Base-by-base conservation (phyloP, 257 asterid species). In the Asclepias syriaca region DNA sequence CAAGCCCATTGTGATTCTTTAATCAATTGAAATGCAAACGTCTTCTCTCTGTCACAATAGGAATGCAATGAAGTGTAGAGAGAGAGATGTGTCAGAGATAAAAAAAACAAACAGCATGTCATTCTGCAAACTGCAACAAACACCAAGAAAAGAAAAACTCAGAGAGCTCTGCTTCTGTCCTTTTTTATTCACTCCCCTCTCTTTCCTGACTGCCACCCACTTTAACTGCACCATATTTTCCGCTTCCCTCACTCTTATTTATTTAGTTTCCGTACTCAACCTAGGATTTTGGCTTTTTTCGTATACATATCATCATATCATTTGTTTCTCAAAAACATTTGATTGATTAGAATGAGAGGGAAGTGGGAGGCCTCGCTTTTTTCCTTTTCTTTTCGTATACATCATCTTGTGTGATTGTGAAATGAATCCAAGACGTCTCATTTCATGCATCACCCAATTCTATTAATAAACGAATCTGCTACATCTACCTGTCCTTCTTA, bases 381-480 rank as follows among this genome's bases (percentile, higher is more conserved):
- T 81, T 82, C 78, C 84, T 39, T 59, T 82, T 80, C 83, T 84
- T 37, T 24, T 24, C 27, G 27, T 24, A 24, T 24, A 24, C 27
- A 24, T 24, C 27, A 24, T 24, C 27, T 24, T 58, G 12, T 4
- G 18, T 39, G 13, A 21, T 80, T 74, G 67, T 84, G 81, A 81
- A 74, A 79, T 85, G 86, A 82, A 81, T 74, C 72, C 81, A 76
- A 86, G 85, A 85, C 90, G 84, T 81, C 86, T 39, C 69, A 69
- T 81, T 71, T 79, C 58, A 37, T 18, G n/a, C 19, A 50, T 43
- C 48, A 43, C 48, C 48, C 48, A 43, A 6, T 43, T 8, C 48
- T 43, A 43, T 43, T 43, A 6, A 43, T 8, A 43, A 43, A 6
- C 11, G 1, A 43, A 8, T 9, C 11, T 43, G 10, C 10, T 1